A percentile compares a stretch with the other conserved stretches of the same genome.
phyloP scores from a whole-genome alignment of 1,284 basidiomycete genomes.

The Ganoderma multipileum region DNA sequence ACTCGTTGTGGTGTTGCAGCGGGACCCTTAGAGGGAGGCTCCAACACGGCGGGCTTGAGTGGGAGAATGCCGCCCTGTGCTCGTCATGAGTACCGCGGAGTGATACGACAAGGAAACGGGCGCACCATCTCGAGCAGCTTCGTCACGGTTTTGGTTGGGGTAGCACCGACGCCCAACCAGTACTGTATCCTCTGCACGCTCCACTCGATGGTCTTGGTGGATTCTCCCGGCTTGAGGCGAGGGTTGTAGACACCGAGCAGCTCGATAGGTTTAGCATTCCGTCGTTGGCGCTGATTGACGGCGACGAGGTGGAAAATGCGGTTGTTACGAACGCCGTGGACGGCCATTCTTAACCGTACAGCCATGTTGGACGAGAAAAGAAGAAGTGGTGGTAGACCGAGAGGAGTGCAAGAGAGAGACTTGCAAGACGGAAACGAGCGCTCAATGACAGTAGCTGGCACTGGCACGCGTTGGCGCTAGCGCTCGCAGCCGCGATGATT shows the following conservation, averaged over 20 bases:
- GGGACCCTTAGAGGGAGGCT: neutral
- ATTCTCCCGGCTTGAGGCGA: slow-evolving; percentile 52
- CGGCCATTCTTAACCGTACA: slow-evolving; percentile 85
- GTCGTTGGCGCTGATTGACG: slow-evolving; percentile 75
- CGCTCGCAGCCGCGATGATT: no score
- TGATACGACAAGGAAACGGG: slow-evolving; percentile 28
- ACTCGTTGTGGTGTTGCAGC: neutral
- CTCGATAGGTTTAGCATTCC: slow-evolving; percentile 92
- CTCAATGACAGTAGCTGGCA: no score
- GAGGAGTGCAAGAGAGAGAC: no score
- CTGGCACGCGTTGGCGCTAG: no score
- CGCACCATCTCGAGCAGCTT: slow-evolving; percentile 84
- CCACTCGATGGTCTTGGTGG: slow-evolving; percentile 86
- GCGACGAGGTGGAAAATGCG: slow-evolving; percentile 92
- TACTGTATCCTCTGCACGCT: slow-evolving; percentile 89
- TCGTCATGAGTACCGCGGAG: slow-evolving; percentile 25
- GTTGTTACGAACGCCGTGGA: slow-evolving; percentile 83
- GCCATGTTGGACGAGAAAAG: slow-evolving; percentile 60
- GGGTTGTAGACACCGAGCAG: slow-evolving; percentile 91
- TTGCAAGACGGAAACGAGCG: no score
- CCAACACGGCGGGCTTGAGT: neutral
- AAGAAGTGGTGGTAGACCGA: neutral
- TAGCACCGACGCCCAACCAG: slow-evolving; percentile 88
- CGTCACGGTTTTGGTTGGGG: slow-evolving; percentile 82
- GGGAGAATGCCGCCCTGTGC: slow-evolving; percentile 46